Base-by-base conservation (phyloP, 179 eudicot genomes). In the Beta lomatogona region DNA sequence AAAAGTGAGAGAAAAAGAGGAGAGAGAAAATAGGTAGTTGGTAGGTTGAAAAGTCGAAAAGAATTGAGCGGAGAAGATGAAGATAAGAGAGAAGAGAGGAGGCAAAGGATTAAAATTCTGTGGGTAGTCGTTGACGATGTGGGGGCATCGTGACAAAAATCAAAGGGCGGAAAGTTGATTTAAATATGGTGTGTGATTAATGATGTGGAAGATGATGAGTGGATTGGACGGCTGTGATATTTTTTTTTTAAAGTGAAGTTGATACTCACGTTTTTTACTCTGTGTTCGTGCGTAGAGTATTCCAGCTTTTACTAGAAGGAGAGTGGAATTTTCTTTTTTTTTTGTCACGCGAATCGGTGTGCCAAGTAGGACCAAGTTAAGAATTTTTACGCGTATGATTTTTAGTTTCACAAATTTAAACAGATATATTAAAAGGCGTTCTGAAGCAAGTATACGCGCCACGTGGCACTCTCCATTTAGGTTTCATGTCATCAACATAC, bases 281-380 rank as follows among this genome's bases (percentile, higher is more conserved):
- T 82, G 84, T 6, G 80, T 15, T 31, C 19, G 84, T 45, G 28
- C 31, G 61, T 71, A 77, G 77, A 48, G 71, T 19, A 82, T 69
- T 82, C 36, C 13, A 12, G 76, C 50, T 46, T 16, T 60, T 36
- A 36, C 41, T 36, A 1, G 44, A 16, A 78, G 6, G 8, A 25
- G 13, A 36, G 59, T 16, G 61, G 41, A 36, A 36, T 36, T 9
- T 6, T 5, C 28, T 31, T 1, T 52, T 77, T 77, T 54, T 15
- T n/a, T 45, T 19, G 4, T 13, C 21, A 71, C 74, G 65, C 36
- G 65, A 18, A 14, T 50, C 6, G 41, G 55, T 21, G 25, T 36
- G 21, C n/a, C 71, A n/a, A 71, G 64, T 61, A 50, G 3, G 77
- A 61, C 71, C 61, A n/a, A 50, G 9, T 3, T 16, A 15, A 2